Evolutionary conservation across 176 grass and related monocot genomes (phyloP).

Genomic region (Alloteropsis semialata): DNA sequence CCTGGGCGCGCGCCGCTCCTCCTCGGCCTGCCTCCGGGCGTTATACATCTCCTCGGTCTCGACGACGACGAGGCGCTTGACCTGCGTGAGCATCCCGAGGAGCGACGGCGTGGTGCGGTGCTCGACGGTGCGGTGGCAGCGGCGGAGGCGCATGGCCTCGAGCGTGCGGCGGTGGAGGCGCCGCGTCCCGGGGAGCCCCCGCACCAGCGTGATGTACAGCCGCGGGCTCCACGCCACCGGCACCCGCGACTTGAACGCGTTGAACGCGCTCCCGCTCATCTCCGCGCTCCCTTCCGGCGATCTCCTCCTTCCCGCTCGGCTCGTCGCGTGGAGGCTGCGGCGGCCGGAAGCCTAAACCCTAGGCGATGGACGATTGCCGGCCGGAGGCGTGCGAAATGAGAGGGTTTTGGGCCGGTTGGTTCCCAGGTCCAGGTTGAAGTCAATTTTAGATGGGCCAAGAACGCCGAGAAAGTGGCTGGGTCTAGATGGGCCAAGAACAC

Average conservation of each 20-base stretch:
- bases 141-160: slow-evolving; percentile 95
- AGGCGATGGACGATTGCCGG: background rate
- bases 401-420: background rate
- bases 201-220: slow-evolving; percentile 91
- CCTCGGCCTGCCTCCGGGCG: slow-evolving; percentile 66
- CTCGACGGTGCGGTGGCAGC: slow-evolving; percentile 82
- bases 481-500: too few species aligned
- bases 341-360: slow-evolving; percentile 28
- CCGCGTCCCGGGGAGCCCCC: slow-evolving; percentile 75
- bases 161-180: slow-evolving; percentile 93
- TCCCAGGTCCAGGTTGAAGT: background rate
- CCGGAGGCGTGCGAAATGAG: background rate
- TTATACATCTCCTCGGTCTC: slow-evolving; percentile 89
- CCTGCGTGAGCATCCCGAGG: slow-evolving; percentile 87
- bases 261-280: slow-evolving; percentile 84
- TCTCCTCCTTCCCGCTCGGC: background rate
- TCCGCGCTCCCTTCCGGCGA: background rate
- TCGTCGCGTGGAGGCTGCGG: background rate
- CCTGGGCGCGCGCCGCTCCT: slow-evolving; percentile 64
- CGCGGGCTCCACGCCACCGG: slow-evolving; percentile 67
- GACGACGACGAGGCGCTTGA: slow-evolving; percentile 91
- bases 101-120: slow-evolving; percentile 93
- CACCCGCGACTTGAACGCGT: slow-evolving; percentile 74
- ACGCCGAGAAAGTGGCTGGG: too few species aligned
- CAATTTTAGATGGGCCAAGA: too few species aligned